A percentile compares a stretch with the other conserved stretches of the same genome.
These are phyloP conservation scores for Lycium ferocissimum DNA, from an alignment of 257 asterid species.

Conservation along the genomic window DNA sequence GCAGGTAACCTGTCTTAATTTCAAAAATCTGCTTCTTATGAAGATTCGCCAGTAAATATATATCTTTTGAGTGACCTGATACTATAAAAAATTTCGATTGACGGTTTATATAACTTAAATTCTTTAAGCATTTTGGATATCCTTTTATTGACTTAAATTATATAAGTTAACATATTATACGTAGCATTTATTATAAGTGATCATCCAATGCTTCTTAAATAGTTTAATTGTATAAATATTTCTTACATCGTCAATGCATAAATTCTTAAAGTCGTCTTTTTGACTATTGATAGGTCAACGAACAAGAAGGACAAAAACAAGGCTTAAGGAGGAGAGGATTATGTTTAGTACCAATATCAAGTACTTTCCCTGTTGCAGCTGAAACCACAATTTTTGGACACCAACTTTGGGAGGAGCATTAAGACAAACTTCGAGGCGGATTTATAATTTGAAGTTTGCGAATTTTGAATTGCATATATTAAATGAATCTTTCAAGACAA, in stretches of 20 bases:
- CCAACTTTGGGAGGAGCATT: slow-evolving; percentile 65
- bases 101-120: no score
- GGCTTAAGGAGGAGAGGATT: slow-evolving; percentile 74
- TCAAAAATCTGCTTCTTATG: no score
- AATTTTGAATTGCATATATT: not conserved
- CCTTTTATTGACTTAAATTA: no score
- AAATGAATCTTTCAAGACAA: not conserved
- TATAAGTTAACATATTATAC: no score
- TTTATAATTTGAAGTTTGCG: not conserved
- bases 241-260: not conserved
- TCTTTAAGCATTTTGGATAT: no score
- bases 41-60: no score
- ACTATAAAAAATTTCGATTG: no score
- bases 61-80: no score
- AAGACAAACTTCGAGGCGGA: not conserved
- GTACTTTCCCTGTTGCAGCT: slow-evolving; percentile 73
- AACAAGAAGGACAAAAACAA: slow-evolving; percentile 47
- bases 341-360: slow-evolving; percentile 80
- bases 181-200: no score
- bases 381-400: slow-evolving; percentile 70
- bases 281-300: slow-evolving; percentile 29
- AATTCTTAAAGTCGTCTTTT: not conserved
- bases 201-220: no score
- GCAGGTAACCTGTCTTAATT: no score
- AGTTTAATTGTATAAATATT: not conserved